Percentiles rank a stretch among this genome's conserved stretches.
These are phyloP conservation scores for Takakia lepidozioides DNA, from an alignment of 225 moss, liverwort and hornwort species.

Conservation along the genomic window DNA sequence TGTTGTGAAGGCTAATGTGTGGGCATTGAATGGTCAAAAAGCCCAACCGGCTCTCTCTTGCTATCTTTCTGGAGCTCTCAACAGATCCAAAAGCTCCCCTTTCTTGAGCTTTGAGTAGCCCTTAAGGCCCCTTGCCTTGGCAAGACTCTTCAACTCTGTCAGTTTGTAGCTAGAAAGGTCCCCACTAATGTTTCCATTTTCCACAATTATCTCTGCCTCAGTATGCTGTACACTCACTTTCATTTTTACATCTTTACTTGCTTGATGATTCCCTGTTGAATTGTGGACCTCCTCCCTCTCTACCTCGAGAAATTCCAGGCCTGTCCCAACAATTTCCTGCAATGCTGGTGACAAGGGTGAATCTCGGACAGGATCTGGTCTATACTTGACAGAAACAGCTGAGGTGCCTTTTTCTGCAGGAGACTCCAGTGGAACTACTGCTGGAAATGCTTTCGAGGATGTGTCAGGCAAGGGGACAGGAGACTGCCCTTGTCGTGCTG, in stretches of 20 bases:
- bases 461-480: too few relatives aligned
- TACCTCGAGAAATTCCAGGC: too few relatives aligned
- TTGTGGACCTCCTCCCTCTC: too few relatives aligned
- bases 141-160: slow-evolving; percentile 19
- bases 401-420: neutral
- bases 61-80: slow-evolving; percentile 5
- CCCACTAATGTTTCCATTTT: slow-evolving; percentile 1
- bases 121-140: slow-evolving; percentile 23
- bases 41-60: too few relatives aligned
- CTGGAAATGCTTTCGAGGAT: neutral
- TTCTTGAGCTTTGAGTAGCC: slow-evolving; percentile 33
- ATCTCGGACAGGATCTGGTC: slow-evolving; percentile 10
- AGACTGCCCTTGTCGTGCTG: too few relatives aligned
- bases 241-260: neutral
- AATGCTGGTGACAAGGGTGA: slow-evolving; percentile 26
- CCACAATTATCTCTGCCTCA: neutral
- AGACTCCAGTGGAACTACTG: too few relatives aligned
- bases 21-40: too few relatives aligned
- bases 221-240: neutral
- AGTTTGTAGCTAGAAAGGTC: slow-evolving; percentile 12
- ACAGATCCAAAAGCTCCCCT: slow-evolving; percentile 18
- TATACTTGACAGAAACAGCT: slow-evolving; percentile 7
- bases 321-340: slow-evolving; percentile 13
- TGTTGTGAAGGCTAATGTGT: too few relatives aligned
- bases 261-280: neutral